Evolutionary conservation across 108 stramenopile genomes (phyloP).

Genomic region (Nannochloropsis oceanica): DNA sequence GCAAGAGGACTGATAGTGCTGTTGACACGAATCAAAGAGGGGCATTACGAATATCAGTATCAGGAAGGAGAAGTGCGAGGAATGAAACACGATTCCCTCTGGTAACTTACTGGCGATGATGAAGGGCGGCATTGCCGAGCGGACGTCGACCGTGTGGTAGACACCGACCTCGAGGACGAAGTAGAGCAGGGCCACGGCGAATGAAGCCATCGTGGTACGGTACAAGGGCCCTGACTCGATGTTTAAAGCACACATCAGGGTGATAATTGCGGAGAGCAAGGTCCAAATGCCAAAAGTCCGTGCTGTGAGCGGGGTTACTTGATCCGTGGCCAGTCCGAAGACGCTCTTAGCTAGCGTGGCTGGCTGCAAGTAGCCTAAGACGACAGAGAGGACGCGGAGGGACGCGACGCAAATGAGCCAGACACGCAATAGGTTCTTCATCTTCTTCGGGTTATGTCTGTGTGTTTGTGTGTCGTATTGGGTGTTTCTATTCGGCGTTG

Average conservation of each 20-base stretch:
- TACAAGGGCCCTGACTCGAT: not conserved
- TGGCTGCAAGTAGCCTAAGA: not conserved
- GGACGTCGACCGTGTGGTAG: not conserved
- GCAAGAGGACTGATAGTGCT: not conserved
- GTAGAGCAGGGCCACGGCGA: not conserved
- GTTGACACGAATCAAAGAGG: not conserved
- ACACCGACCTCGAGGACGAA: not conserved
- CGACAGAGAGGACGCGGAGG: not conserved
- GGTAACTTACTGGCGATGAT: not conserved
- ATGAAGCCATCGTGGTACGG: not conserved
- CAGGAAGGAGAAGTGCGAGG: not conserved
- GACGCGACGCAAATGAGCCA: not conserved
- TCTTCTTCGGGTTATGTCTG: not conserved
- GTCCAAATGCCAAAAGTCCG: not conserved
- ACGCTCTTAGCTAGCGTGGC: not conserved
- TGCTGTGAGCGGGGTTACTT: not conserved
- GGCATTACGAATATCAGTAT: not conserved
- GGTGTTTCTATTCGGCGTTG: too few species aligned
- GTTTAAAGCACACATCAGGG: not conserved
- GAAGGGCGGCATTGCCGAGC: not conserved
- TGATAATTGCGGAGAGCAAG: not conserved
- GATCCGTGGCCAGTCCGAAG: not conserved
- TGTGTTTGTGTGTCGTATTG: too few species aligned
- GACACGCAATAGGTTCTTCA: not conserved
- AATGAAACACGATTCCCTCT: not conserved